Evolutionary conservation across 2,329 filamentous ascomycete species (phyloP).

Genomic region (Epichloe coenophiala): DNA sequence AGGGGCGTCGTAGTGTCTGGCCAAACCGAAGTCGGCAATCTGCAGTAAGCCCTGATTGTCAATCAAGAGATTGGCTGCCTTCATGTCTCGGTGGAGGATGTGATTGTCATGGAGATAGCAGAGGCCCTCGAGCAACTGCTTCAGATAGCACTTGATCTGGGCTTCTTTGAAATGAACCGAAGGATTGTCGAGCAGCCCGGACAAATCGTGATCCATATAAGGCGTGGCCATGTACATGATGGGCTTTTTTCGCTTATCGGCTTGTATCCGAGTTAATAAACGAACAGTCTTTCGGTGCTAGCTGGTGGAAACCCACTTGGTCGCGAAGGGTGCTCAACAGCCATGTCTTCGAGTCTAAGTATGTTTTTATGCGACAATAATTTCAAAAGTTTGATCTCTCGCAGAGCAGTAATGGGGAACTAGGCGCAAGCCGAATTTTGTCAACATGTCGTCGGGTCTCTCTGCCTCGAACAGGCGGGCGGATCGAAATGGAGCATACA

Average conservation of each 20-base stretch:
- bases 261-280: constrained; percentile 20
- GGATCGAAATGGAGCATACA: constrained; percentile 16
- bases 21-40: constrained; percentile 94
- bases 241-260: constrained; percentile 65
- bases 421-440: constrained; percentile 18
- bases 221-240: constrained; percentile 98
- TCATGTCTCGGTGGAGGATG: constrained; percentile 96
- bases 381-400: constrained; percentile 96
- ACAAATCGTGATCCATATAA: constrained; percentile 99
- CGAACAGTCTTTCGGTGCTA: background rate
- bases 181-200: constrained; percentile 89
- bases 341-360: constrained; percentile 85
- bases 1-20: constrained; percentile 79
- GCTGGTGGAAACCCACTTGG: constrained; percentile 32
- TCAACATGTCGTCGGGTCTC: background rate
- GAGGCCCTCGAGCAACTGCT: constrained; percentile 81
- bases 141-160: constrained; percentile 96
- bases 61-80: constrained; percentile 93
- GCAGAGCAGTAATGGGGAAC: constrained; percentile 95
- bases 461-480: too few species aligned
- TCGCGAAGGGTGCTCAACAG: constrained; percentile 62
- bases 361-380: constrained; percentile 86
- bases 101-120: constrained; percentile 79
- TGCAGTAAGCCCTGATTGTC: constrained; percentile 87
- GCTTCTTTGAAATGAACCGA: constrained; percentile 73